A percentile compares a stretch with the other conserved stretches of the same genome.
Conservation (phyloP, 257 asterid genomes). For the Linaria vulgaris region DNA sequence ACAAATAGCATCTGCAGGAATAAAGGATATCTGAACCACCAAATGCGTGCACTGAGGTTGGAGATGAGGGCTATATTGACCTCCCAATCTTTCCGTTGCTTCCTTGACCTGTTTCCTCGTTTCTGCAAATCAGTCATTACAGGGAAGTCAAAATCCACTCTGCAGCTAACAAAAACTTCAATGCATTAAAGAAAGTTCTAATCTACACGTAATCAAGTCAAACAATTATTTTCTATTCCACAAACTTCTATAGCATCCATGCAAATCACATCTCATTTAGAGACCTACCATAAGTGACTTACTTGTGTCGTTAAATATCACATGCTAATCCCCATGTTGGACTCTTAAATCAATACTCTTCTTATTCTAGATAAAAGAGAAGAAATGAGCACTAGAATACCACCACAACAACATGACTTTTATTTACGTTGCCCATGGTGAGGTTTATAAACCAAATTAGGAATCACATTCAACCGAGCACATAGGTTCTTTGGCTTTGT, state of each 20-base stretch:
- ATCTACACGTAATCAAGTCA: constrained; percentile 5
- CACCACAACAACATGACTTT: constrained; percentile 1
- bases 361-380: neutral
- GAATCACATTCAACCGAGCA: too few relatives aligned
- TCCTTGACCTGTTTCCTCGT: constrained; percentile 95
- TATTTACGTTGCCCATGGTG: too few relatives aligned
- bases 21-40: constrained; percentile 98
- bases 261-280: too few relatives aligned
- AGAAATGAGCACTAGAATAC: neutral
- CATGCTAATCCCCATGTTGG: constrained; percentile 7
- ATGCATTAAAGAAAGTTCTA: neutral
- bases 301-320: neutral
- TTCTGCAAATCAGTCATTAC: constrained; percentile 50
- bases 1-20: constrained; percentile 6
- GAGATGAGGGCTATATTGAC: constrained; percentile 89
- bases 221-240: neutral
- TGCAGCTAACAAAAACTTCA: neutral
- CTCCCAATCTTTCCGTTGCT: constrained; percentile 92
- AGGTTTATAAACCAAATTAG: too few relatives aligned
- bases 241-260: constrained; percentile 1
- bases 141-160: constrained; percentile 1
- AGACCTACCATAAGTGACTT: neutral
- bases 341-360: neutral
- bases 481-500: too few relatives aligned
- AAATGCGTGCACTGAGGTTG: constrained; percentile 95